Conservation (phyloP, 2,329 filamentous ascomycete genomes). For the Xylaria sp. region DNA sequence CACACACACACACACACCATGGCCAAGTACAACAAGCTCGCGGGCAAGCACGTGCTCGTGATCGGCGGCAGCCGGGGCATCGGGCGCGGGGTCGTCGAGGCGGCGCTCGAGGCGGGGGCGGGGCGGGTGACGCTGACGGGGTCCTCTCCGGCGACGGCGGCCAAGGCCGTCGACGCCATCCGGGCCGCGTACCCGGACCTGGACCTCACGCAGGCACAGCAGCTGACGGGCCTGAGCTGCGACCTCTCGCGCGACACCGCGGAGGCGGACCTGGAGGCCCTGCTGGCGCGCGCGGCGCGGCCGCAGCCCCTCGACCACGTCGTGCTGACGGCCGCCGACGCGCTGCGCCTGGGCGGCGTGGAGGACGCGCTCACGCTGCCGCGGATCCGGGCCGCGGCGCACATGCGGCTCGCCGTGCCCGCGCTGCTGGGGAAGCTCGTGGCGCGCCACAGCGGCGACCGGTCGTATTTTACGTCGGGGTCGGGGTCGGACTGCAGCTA, state of each 20-base stretch:
- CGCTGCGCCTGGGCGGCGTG: slow-evolving; percentile 20
- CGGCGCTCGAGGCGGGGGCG: slow-evolving; percentile 28
- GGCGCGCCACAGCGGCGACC: slow-evolving; percentile 12
- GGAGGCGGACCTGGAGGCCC: slow-evolving; percentile 30
- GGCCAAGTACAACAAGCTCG: slow-evolving; percentile 38
- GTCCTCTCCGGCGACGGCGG: slow-evolving; percentile 26
- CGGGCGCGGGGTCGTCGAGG: slow-evolving; percentile 34
- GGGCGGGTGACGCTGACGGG: slow-evolving; percentile 31
- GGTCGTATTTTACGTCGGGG: too few relatives aligned
- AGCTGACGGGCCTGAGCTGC: slow-evolving; percentile 25
- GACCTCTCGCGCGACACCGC: slow-evolving; percentile 27
- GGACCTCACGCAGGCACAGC: too few relatives aligned
- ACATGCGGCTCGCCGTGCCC: slow-evolving; percentile 39
- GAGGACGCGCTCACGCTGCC: slow-evolving; percentile 33
- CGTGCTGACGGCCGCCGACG: slow-evolving; percentile 37
- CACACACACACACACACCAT: slow-evolving; percentile 19
- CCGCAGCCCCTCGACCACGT: slow-evolving; percentile 31
- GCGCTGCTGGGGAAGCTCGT: slow-evolving; percentile 40
- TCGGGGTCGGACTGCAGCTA: too few relatives aligned
- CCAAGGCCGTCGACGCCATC: slow-evolving; percentile 25
- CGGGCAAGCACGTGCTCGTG: slow-evolving; percentile 36
- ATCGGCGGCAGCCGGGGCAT: slow-evolving; percentile 36
- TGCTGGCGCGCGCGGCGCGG: slow-evolving; percentile 19
- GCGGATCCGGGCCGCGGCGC: slow-evolving; percentile 27
- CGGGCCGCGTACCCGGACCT: slow-evolving; percentile 24